phyloP scores from a whole-genome alignment of 495 filamentous ascomycete genomes.

The Staphylotrichum tortipilum region DNA sequence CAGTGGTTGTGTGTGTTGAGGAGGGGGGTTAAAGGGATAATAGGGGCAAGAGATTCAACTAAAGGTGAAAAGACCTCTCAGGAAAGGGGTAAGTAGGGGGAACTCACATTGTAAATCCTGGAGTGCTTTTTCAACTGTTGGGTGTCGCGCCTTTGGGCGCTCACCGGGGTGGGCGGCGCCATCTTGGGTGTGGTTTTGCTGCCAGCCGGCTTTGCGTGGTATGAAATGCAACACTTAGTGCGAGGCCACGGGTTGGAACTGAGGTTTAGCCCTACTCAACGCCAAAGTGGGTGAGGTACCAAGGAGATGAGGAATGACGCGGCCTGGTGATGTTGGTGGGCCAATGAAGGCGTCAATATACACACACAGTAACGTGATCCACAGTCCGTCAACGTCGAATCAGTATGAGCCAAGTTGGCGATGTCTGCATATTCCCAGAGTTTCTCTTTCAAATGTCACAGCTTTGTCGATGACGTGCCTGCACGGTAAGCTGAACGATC shows the following conservation, averaged over 20 bases:
- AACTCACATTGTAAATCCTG: constrained; percentile 28
- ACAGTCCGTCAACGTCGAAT: background rate
- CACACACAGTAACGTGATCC: background rate
- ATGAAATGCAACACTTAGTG: too few species aligned
- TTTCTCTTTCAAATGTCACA: too few species aligned
- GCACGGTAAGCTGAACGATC: too few species aligned
- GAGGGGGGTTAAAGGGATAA: background rate
- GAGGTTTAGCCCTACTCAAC: too few species aligned
- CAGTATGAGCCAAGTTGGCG: background rate
- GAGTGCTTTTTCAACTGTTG: constrained; percentile 23
- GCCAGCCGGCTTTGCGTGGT: too few species aligned
- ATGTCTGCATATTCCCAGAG: too few species aligned
- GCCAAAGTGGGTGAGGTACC: too few species aligned
- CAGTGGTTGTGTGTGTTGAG: background rate
- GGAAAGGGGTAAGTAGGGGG: background rate
- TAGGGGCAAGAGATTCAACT: background rate
- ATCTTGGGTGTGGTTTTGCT: background rate
- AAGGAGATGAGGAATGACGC: background rate
- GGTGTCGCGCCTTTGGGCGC: constrained; percentile 18
- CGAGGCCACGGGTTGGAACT: too few species aligned
- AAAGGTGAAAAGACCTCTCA: too few species aligned
- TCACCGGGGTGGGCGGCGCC: constrained; percentile 10
- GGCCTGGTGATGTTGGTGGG: background rate
- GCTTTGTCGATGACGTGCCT: too few species aligned
- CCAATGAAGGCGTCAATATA: background rate